A percentile compares a stretch with the other conserved stretches of the same genome.
phyloP scores from a whole-genome alignment of 345 rosid species.

The Melastoma malabathricum region DNA sequence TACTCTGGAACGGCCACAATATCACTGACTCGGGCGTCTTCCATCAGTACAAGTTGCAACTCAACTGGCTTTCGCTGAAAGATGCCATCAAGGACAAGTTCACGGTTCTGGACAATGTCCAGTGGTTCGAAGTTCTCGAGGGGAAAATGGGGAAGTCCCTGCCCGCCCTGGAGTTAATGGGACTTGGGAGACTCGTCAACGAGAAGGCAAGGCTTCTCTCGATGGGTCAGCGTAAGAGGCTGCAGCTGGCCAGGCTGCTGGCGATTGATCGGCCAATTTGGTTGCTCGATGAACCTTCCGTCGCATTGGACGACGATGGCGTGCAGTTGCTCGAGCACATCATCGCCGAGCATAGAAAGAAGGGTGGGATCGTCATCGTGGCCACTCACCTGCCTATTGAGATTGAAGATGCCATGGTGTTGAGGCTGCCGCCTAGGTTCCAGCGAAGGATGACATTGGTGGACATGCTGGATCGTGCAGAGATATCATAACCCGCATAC shows the following conservation, averaged over 20 bases:
- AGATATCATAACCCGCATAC: slow-evolving; percentile 3
- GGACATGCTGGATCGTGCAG: slow-evolving; percentile 65
- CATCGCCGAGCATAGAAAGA: slow-evolving; percentile 61
- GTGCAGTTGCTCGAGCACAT: slow-evolving; percentile 59
- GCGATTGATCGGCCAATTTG: slow-evolving; percentile 85
- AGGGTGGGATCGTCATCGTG: slow-evolving; percentile 68
- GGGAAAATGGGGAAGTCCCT: slow-evolving; percentile 57
- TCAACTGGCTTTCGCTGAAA: slow-evolving; percentile 82
- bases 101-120: slow-evolving; percentile 62
- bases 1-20: slow-evolving; percentile 89
- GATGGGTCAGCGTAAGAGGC: slow-evolving; percentile 83
- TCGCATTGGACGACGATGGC: slow-evolving; percentile 78
- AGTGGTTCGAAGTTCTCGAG: slow-evolving; percentile 80
- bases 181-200: slow-evolving; percentile 61
- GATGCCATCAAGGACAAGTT: slow-evolving; percentile 60
- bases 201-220: slow-evolving; percentile 75
- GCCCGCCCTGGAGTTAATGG: slow-evolving; percentile 81
- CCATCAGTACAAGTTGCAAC: slow-evolving; percentile 85
- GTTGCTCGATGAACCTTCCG: slow-evolving; percentile 81
- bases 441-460: slow-evolving; percentile 65
- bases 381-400: slow-evolving; percentile 77
- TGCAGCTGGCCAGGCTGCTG: slow-evolving; percentile 71
- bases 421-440: slow-evolving; percentile 74
- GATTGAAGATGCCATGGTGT: slow-evolving; percentile 71
- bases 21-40: slow-evolving; percentile 59